Percentiles rank a stretch among this genome's conserved stretches.
Conservation (phyloP, 2,329 filamentous ascomycete genomes). For the Cladophialophora chaetospira region DNA sequence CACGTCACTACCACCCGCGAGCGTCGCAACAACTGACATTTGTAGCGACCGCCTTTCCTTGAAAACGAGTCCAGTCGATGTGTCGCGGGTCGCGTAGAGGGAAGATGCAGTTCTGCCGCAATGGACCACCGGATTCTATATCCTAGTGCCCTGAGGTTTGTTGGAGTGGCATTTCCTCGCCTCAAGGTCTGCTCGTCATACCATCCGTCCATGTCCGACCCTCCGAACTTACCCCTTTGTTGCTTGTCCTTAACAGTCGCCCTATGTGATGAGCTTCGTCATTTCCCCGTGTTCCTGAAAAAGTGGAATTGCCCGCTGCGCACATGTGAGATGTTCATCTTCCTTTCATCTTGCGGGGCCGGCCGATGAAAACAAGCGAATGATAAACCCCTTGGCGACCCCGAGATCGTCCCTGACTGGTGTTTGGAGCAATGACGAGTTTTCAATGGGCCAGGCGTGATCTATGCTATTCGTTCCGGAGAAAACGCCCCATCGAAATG, state of each 20-base stretch:
- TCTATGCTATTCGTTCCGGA: constrained; percentile 17
- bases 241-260: not conserved
- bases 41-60: no score
- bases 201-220: not conserved
- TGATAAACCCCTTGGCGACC: constrained; percentile 11
- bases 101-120: no score
- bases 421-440: constrained; percentile 25
- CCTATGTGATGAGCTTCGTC: not conserved
- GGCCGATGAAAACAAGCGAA: constrained; percentile 14
- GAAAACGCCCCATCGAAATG: not conserved
- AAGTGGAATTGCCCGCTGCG: constrained; percentile 10
- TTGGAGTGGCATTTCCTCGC: no score
- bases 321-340: not conserved
- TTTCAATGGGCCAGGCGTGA: constrained; percentile 6
- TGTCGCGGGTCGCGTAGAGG: no score
- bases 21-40: not conserved
- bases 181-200: not conserved
- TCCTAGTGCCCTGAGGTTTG: no score
- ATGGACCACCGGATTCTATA: no score
- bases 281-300: constrained; percentile 18
- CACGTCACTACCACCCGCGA: not conserved
- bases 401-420: constrained; percentile 13
- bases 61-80: no score
- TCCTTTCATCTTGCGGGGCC: constrained; percentile 4
- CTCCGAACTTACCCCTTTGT: not conserved